Evolutionary conservation across 345 rosid genomes (phyloP), one percentile per base, ranked within the genome.

Genomic region (Eutrema japonicum): DNA sequence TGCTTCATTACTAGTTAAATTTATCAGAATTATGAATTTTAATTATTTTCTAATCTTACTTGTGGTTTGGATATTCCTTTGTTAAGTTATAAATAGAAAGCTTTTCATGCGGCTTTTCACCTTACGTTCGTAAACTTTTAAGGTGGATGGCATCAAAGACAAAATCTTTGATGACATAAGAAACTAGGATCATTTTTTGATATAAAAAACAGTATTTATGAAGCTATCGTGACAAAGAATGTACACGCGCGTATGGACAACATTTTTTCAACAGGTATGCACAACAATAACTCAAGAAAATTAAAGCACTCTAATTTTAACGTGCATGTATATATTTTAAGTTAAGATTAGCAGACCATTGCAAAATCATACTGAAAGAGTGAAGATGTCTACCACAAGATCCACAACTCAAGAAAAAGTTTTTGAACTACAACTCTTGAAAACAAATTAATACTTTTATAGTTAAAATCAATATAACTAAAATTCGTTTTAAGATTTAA

Each of bases 161-260:
- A 62, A 59, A 62, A 51, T 61, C 60, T 71, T 1, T 8, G 18
- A 22, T 35, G 70, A 72, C 70, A 14, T 50, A 41, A 51, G 61
- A 60, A 54, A 62, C n/a, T 43, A 32, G 13, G 41, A 55, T 56
- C 3, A 45, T 12, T 33, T 22, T 68, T 69, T 12, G 8, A 3
- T 16, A n/a, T 22, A 10, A 71, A 52, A 26, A 48, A 59, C 10
- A 61, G 27, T 40, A 51, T 40, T 29, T 51, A 7, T 42, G 38
- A 61, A 61, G 53, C 53, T 12, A 71, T 30, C 51, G 26, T 51
- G 49, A 41, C 14, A 14, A 51, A 41, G 53, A 72, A 35, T 36
- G 3, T 18, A 51, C 35, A 51, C 61, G n/a, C n/a, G n/a, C n/a
- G 41, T 51, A 51, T 50, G 61, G 18, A 51, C n/a, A 29, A 29